phyloP scores from a whole-genome alignment of 2,329 filamentous ascomycete species.

The Dothiorella sarmentorum region DNA sequence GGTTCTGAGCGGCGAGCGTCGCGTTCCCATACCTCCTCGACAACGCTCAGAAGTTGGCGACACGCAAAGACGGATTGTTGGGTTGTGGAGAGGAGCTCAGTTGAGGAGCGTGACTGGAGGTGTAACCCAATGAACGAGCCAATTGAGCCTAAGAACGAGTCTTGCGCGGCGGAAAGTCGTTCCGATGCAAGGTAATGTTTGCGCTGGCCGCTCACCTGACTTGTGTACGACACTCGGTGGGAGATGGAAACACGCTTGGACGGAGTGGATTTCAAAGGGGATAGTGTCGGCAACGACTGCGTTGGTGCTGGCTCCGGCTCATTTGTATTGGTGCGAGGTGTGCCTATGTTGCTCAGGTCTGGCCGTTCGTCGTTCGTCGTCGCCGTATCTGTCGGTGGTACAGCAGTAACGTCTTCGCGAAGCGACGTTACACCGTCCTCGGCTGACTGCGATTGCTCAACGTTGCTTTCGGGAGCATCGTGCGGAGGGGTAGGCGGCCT shows the following conservation, averaged over 20 bases:
- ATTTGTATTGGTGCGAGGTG: background rate
- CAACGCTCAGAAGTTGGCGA: conserved; percentile 70
- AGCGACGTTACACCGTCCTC: conserved; percentile 12
- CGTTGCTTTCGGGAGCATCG: conserved; percentile 24
- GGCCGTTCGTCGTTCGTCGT: conserved; percentile 1
- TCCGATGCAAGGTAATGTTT: conserved; percentile 78
- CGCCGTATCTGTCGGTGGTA: conserved; percentile 6
- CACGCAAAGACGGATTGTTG: conserved; percentile 81
- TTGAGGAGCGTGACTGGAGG: conserved; percentile 84
- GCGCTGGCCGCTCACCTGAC: conserved; percentile 59
- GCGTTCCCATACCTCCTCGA: conserved; percentile 78
- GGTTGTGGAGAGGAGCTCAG: conserved; percentile 77
- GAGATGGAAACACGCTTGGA: conserved; percentile 53
- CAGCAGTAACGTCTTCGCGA: conserved; percentile 9
- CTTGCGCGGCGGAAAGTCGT: conserved; percentile 74
- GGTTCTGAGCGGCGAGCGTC: conserved; percentile 65
- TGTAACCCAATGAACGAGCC: conserved; percentile 93
- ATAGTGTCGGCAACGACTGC: conserved; percentile 11
- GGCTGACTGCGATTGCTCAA: conserved; percentile 10
- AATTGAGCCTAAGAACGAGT: conserved; percentile 84
- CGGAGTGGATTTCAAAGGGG: conserved; percentile 4
- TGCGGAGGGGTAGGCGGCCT: conserved; percentile 39
- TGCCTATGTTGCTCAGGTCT: background rate
- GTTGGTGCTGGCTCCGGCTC: background rate
- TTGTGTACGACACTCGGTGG: conserved; percentile 75